Evolutionary conservation across 2,329 filamentous ascomycete genomes (phyloP), one percentile per base, ranked within the genome.

Genomic region (Penicillium sp.): DNA sequence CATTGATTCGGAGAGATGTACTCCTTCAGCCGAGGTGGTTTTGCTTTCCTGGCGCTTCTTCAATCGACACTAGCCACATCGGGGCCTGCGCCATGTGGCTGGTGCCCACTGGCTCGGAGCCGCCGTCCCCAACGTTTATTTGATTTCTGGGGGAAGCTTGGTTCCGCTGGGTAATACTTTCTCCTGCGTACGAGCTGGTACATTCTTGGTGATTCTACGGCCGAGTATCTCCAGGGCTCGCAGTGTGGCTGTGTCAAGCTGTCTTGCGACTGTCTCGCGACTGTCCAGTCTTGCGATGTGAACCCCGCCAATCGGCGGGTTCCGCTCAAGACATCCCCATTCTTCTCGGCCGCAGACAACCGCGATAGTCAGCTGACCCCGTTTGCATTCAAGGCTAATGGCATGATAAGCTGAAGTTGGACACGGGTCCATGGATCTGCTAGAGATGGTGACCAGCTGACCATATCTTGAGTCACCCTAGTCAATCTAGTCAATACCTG

Each of bases 311-410:
- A 54, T 54, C 46, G 41, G 51, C 34, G 46, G 40, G 34, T 50
- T 50, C 51, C 51, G 40, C 32, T 54, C 38, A 18, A 40, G 38
- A 40, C 38, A 40, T 40, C n/a, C n/a, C 38, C 24, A 44, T 29
- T 29, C 42, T 31, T 44, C 13, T 44, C 51, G 38, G 22, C 49
- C 49, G 44, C 21, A 38, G 36, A 53, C 44, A 52, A 39, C 24
- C 50, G 44, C 44, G 44, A 48, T 27, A 50, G 46, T 53, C 51
- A 53, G 51, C 51, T 53, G 51, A 53, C 51, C 51, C 43, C 40
- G 13, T 22, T 5, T 27, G 2, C 21, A 48, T 36, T 22, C 32
- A 21, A 21, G 38, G 29, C 43, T 48, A 21, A 48, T 53, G 51
- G 51, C 46, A 39, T 43, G 46, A 54, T 50, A 45, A 41, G 44